Conservation (phyloP, 2,329 filamentous ascomycete genomes). For the Exophiala bonariae region DNA sequence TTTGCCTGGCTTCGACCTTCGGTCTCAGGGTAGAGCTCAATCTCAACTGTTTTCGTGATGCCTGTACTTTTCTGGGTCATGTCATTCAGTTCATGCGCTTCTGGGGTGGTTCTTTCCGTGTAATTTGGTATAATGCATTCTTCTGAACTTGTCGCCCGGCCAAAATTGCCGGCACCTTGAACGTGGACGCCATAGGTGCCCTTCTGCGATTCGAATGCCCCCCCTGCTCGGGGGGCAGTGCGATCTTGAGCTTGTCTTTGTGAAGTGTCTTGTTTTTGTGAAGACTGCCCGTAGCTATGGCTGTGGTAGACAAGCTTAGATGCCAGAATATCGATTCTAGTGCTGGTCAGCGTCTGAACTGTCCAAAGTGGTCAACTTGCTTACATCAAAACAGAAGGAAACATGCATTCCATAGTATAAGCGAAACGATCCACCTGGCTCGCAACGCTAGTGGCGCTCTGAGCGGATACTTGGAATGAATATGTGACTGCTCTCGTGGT, state of each 20-base stretch:
- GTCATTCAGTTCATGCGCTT: background rate
- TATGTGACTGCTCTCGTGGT: constrained; percentile 1
- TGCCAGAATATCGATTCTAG: background rate
- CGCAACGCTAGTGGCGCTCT: background rate
- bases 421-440: background rate
- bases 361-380: background rate
- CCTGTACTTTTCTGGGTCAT: background rate
- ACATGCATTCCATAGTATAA: constrained; percentile 1
- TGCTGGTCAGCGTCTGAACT: background rate
- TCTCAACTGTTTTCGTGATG: background rate
- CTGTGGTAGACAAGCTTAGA: background rate
- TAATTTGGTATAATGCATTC: background rate
- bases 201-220: background rate
- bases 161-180: background rate
- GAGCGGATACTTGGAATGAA: background rate
- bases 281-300: background rate
- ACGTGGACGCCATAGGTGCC: background rate
- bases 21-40: background rate
- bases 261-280: background rate
- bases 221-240: background rate
- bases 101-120: background rate
- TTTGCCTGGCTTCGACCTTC: background rate
- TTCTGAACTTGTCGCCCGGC: background rate
- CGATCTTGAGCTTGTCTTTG: background rate
- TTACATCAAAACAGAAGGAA: background rate